phyloP scores from a whole-genome alignment of 192 early-diverging fungal species.

The Backusella liffmaniae region DNA sequence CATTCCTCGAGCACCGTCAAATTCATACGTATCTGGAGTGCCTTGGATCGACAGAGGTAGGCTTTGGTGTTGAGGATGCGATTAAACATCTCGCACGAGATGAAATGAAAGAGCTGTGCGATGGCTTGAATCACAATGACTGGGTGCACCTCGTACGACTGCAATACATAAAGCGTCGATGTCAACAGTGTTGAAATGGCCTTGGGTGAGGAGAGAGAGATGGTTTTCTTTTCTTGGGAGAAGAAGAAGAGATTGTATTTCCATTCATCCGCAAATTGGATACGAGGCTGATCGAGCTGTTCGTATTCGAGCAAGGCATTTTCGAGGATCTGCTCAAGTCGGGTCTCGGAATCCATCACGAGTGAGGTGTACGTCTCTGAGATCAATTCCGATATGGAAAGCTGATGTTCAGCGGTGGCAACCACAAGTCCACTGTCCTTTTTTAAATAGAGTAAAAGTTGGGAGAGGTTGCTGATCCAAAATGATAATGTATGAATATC shows the following conservation, averaged over 20 bases:
- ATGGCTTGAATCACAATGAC: slow-evolving; percentile 69
- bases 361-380: slow-evolving; percentile 67
- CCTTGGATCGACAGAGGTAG: slow-evolving; percentile 73
- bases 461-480: slow-evolving; percentile 86
- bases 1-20: slow-evolving; percentile 80
- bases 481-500: slow-evolving; percentile 67
- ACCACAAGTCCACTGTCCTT: slow-evolving; percentile 75
- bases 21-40: slow-evolving; percentile 85
- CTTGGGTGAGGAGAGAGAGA: slow-evolving; percentile 53
- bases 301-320: slow-evolving; percentile 68
- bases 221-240: not conserved
- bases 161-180: slow-evolving; percentile 63
- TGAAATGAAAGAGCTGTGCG: slow-evolving; percentile 75
- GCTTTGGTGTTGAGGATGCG: slow-evolving; percentile 76
- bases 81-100: slow-evolving; percentile 83
- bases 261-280: slow-evolving; percentile 61
- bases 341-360: slow-evolving; percentile 60
- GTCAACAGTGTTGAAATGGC: slow-evolving; percentile 73
- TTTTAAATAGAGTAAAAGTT: slow-evolving; percentile 85
- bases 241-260: not conserved
- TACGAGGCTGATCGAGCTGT: slow-evolving; percentile 62
- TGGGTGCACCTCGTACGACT: slow-evolving; percentile 74
- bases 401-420: slow-evolving; percentile 70
- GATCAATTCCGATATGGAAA: slow-evolving; percentile 78
- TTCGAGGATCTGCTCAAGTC: slow-evolving; percentile 68